A percentile compares a stretch with the other conserved stretches of the same genome.
Evolutionary conservation across 2,329 filamentous ascomycete genomes (phyloP).

Genomic region (Colletotrichum neosansevieriae): DNA sequence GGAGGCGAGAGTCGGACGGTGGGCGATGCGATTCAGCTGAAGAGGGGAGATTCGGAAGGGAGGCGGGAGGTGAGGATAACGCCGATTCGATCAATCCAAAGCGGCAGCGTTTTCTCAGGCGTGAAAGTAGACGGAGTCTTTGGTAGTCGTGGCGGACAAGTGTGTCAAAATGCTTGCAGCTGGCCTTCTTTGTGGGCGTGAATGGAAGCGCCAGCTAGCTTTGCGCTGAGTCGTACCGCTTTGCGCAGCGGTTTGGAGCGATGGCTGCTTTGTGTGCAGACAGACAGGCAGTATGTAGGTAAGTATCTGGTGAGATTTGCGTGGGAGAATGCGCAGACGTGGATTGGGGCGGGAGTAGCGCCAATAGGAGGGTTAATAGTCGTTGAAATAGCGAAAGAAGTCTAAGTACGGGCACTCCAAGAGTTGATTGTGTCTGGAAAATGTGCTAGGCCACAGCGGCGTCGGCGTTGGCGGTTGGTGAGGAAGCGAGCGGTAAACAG

Average conservation of each 20-base stretch:
- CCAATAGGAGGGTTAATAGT: conserved; percentile 1
- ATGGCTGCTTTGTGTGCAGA: conserved; percentile 15
- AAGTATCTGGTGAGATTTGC: not conserved
- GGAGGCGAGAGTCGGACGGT: conserved; percentile 16
- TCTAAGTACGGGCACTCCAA: too few relatives aligned
- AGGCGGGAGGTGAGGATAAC: not conserved
- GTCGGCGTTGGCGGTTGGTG: too few relatives aligned
- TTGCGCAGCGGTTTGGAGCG: conserved; percentile 10
- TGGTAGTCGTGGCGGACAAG: not conserved
- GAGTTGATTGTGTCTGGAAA: not conserved
- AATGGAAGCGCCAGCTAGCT: not conserved
- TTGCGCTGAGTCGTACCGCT: not conserved
- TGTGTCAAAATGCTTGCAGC: conserved; percentile 26
- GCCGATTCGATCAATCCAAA: not conserved
- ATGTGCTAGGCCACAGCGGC: not conserved
- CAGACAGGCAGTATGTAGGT: too few relatives aligned
- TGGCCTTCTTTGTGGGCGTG: conserved; percentile 1
- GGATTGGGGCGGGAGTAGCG: not conserved
- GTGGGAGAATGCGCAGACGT: conserved; percentile 5
- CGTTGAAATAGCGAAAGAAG: not conserved
- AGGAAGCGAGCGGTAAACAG: not conserved
- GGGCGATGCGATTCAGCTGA: conserved; percentile 21
- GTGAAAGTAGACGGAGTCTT: not conserved
- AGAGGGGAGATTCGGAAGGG: not conserved
- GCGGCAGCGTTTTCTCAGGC: not conserved